A percentile compares a stretch with the other conserved stretches of the same genome.
Evolutionary conservation across 2,329 filamentous ascomycete species (phyloP).

Genomic region (Ascosphaera apis): DNA sequence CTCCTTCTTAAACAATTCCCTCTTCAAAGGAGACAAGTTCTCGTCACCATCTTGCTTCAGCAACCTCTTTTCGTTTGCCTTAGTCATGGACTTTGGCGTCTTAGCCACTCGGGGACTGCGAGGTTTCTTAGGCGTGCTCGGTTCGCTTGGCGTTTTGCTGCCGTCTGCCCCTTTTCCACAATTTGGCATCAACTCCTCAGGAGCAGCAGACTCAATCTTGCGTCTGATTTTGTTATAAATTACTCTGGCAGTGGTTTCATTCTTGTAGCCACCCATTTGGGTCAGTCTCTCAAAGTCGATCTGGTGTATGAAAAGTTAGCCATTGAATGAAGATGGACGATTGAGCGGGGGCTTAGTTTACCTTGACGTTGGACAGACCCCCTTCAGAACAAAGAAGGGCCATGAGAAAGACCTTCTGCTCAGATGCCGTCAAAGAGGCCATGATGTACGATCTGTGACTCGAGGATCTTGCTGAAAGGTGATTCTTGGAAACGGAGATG

Average conservation of each 20-base stretch:
- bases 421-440: conserved; percentile 7
- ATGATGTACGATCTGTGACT: too few relatives aligned
- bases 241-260: conserved; percentile 13
- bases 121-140: conserved; percentile 6
- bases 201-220: conserved; percentile 11
- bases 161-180: background rate
- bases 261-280: conserved; percentile 14
- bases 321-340: background rate
- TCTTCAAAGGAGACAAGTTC: too few relatives aligned
- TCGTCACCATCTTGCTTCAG: too few relatives aligned
- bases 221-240: conserved; percentile 15
- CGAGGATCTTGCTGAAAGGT: too few relatives aligned
- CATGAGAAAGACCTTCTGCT: conserved; percentile 8
- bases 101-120: conserved; percentile 3
- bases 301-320: conserved; percentile 7
- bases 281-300: conserved; percentile 19
- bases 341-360: conserved; percentile 2
- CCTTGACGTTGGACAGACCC: conserved; percentile 6
- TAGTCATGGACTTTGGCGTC: conserved; percentile 1
- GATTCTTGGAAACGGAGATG: too few relatives aligned
- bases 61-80: too few relatives aligned
- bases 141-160: background rate
- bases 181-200: background rate
- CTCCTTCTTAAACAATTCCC: too few relatives aligned
- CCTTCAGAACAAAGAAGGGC: conserved; percentile 5